Evolutionary conservation across 2,329 filamentous ascomycete species (phyloP).

Genomic region (Cladosporium sp.): DNA sequence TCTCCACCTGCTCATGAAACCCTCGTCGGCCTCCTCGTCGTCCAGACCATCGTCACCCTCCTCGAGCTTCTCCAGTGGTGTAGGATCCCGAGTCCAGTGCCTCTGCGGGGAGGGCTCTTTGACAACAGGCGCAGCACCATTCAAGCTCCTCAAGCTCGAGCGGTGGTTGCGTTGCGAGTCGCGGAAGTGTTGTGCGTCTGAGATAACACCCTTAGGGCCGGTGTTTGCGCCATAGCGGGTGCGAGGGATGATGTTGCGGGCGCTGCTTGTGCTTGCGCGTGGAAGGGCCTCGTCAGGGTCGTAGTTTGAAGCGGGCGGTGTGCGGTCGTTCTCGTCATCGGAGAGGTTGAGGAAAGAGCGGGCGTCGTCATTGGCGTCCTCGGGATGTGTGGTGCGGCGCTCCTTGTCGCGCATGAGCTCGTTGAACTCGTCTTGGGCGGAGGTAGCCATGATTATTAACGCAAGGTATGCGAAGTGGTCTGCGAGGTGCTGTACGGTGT

Average conservation of each 20-base stretch:
- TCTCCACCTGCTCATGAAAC: slow-evolving; percentile 81
- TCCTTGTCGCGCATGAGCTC: slow-evolving; percentile 47
- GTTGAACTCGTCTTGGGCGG: slow-evolving; percentile 51
- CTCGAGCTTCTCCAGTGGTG: slow-evolving; percentile 19
- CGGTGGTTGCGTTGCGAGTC: slow-evolving; percentile 29
- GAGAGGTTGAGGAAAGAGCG: slow-evolving; percentile 36
- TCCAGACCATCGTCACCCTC: slow-evolving; percentile 49
- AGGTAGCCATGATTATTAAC: slow-evolving; percentile 18
- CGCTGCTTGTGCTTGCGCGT: slow-evolving; percentile 40
- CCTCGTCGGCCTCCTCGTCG: slow-evolving; percentile 67
- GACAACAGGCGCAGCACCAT: background rate
- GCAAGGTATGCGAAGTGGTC: background rate
- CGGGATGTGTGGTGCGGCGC: slow-evolving; percentile 41
- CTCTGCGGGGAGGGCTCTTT: slow-evolving; percentile 2
- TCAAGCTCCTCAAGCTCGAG: slow-evolving; percentile 22
- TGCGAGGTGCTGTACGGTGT: background rate
- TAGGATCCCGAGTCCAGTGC: slow-evolving; percentile 4
- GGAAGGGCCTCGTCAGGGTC: slow-evolving; percentile 43
- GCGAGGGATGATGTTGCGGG: slow-evolving; percentile 47
- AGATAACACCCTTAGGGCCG: slow-evolving; percentile 82
- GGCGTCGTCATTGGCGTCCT: slow-evolving; percentile 45
- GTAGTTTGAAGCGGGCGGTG: slow-evolving; percentile 49
- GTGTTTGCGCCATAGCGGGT: slow-evolving; percentile 67
- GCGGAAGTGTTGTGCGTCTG: slow-evolving; percentile 71
- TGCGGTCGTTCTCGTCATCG: slow-evolving; percentile 36